Conservation (phyloP, 2,329 filamentous ascomycete genomes). For the Colletotrichum tamarilloi region DNA sequence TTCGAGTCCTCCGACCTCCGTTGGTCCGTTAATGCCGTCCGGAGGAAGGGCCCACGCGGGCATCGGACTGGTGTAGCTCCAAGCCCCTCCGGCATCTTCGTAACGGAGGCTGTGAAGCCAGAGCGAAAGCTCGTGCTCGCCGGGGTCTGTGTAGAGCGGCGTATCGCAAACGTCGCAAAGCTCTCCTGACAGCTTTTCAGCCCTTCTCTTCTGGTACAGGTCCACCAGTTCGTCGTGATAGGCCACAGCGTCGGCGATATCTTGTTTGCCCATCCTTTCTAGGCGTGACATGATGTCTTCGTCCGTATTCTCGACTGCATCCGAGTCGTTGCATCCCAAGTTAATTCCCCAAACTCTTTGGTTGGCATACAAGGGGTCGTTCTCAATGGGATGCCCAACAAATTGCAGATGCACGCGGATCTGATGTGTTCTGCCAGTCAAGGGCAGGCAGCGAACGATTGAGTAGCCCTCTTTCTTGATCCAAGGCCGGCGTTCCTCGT, state of each 20-base stretch:
- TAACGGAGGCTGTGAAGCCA: slow-evolving; percentile 95
- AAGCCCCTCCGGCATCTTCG: slow-evolving; percentile 82
- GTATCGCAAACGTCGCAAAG: slow-evolving; percentile 85
- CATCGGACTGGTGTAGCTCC: slow-evolving; percentile 88
- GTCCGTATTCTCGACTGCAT: slow-evolving; percentile 79
- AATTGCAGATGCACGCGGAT: slow-evolving; percentile 95
- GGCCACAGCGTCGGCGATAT: slow-evolving; percentile 88
- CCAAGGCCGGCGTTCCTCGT: slow-evolving; percentile 50
- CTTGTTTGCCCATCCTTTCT: slow-evolving; percentile 91
- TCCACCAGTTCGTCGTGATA: slow-evolving; percentile 96
- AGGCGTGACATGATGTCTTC: slow-evolving; percentile 90
- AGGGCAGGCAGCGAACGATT: slow-evolving; percentile 91
- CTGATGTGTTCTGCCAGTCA: slow-evolving; percentile 95
- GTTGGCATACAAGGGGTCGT: slow-evolving; percentile 98
- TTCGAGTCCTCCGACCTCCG: slow-evolving; percentile 71
- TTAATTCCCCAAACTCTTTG: slow-evolving; percentile 88
- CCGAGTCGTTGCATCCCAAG: slow-evolving; percentile 75
- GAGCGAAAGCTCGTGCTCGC: slow-evolving; percentile 87
- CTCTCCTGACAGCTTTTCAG: slow-evolving; percentile 92
- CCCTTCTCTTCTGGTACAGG: slow-evolving; percentile 88
- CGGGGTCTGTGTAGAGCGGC: slow-evolving; percentile 92
- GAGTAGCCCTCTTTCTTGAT: slow-evolving; percentile 82
- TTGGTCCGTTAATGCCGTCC: slow-evolving; percentile 76
- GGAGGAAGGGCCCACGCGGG: slow-evolving; percentile 91
- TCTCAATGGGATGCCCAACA: slow-evolving; percentile 93